These are phyloP conservation scores for Cantharellus cinnabarinus DNA, from an alignment of 768 basidiomycete genomes.

Conservation along the genomic window DNA sequence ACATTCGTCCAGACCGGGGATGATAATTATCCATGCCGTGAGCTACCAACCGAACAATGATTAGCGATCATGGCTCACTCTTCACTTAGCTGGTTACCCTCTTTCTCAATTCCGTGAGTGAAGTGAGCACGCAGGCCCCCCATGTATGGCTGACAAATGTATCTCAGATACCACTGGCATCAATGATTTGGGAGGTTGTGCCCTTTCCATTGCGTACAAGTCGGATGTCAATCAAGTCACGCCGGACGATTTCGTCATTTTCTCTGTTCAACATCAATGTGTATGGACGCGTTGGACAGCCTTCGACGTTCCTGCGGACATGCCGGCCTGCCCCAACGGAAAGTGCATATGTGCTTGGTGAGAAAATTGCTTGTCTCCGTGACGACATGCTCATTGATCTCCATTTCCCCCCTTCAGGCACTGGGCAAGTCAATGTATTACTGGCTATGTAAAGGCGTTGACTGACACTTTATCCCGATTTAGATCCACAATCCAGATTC, in stretches of 20 bases:
- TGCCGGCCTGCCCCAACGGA: conserved; percentile 46
- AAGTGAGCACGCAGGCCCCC: no score
- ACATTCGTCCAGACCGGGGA: conserved; percentile 19
- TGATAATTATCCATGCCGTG: conserved; percentile 7
- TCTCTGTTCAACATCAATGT: conserved; percentile 56
- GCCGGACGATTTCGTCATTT: conserved; percentile 50
- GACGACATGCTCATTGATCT: background rate
- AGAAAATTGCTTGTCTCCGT: conserved; percentile 8
- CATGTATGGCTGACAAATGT: no score
- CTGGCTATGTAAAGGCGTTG: background rate
- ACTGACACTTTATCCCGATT: background rate
- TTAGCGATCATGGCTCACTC: background rate
- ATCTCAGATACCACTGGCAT: conserved; percentile 23
- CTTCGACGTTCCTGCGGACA: conserved; percentile 41
- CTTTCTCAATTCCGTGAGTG: conserved; percentile 20
- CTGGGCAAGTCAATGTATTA: background rate
- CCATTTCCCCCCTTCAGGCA: background rate
- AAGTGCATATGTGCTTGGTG: conserved; percentile 53
- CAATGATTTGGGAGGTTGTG: conserved; percentile 39
- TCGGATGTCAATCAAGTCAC: conserved; percentile 32
- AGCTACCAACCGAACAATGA: background rate
- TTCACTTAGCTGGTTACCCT: background rate
- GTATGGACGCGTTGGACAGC: conserved; percentile 52
- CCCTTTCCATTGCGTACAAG: conserved; percentile 59
- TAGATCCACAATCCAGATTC: conserved; percentile 25